Percentiles rank a stretch among this genome's conserved stretches.
Evolutionary conservation across 1,139 yeast species (phyloP).

Genomic region (Protomyces arabidopsidicola): DNA sequence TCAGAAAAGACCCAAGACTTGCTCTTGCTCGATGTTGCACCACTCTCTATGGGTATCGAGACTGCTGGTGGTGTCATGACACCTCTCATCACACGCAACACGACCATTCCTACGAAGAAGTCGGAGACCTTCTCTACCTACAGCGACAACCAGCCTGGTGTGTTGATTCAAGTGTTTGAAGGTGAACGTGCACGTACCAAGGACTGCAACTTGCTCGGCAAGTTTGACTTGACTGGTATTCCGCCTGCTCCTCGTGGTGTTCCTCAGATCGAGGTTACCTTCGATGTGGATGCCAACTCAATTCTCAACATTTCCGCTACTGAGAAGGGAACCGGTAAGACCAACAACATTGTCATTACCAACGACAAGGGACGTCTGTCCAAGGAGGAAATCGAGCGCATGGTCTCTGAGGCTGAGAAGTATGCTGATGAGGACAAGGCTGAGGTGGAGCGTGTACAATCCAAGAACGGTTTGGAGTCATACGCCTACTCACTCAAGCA

Average conservation of each 20-base stretch:
- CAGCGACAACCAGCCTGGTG: conserved; percentile 92
- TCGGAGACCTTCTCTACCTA: conserved; percentile 88
- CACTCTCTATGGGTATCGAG: conserved; percentile 86
- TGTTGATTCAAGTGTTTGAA: conserved; percentile 84
- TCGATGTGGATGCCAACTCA: conserved; percentile 89
- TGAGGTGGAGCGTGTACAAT: conserved; percentile 70
- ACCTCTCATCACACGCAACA: conserved; percentile 84
- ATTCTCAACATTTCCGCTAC: conserved; percentile 89
- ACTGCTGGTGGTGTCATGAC: conserved; percentile 96
- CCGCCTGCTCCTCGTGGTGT: conserved; percentile 98
- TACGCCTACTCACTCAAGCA: conserved; percentile 86
- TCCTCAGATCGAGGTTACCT: conserved; percentile 89
- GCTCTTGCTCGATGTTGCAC: conserved; percentile 80
- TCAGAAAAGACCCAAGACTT: conserved; percentile 77
- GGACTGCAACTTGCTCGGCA: conserved; percentile 91
- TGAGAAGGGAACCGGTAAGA: conserved; percentile 84
- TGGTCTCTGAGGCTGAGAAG: conserved; percentile 89
- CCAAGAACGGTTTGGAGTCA: conserved; percentile 87
- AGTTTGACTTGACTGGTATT: conserved; percentile 85
- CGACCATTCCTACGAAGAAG: conserved; percentile 89
- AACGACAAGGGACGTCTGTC: conserved; percentile 96
- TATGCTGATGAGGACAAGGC: conserved; percentile 79
- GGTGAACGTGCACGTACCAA: conserved; percentile 92
- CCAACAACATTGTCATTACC: conserved; percentile 75
- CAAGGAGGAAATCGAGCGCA: conserved; percentile 88